Percentiles rank a stretch among this genome's conserved stretches.
Conservation (phyloP, 1,284 basidiomycete genomes). For the Puccinia hordei region DNA sequence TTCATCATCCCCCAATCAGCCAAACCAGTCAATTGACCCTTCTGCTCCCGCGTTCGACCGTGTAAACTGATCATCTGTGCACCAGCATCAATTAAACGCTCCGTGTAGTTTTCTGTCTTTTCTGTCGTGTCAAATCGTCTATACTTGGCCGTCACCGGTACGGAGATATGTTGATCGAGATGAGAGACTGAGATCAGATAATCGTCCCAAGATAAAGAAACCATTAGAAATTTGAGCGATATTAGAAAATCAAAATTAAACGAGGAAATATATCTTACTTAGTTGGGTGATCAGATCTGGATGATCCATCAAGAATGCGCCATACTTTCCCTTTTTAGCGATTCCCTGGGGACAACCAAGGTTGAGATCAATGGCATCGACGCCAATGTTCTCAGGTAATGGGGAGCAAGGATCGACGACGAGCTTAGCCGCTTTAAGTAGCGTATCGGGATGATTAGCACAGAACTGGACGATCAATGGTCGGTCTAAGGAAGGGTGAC, state of each 20-base stretch:
- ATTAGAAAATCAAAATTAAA: no score
- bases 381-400: conserved; percentile 56
- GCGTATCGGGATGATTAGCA: conserved; percentile 78
- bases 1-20: conserved; percentile 68
- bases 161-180: conserved; percentile 75
- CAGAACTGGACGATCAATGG: conserved; percentile 92
- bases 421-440: conserved; percentile 71
- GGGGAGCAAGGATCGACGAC: conserved; percentile 58
- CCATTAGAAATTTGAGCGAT: no score
- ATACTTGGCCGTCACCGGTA: conserved; percentile 96
- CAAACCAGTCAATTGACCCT: conserved; percentile 74
- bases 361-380: conserved; percentile 93
- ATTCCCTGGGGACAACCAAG: conserved; percentile 96
- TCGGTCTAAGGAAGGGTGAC: conserved; percentile 67
- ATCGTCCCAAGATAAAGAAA: no score
- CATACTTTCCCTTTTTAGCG: conserved; percentile 81
- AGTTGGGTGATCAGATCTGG: conserved; percentile 82
- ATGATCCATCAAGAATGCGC: conserved; percentile 88
- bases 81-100: conserved; percentile 90
- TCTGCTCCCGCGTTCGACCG: conserved; percentile 84
- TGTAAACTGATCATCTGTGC: conserved; percentile 95
- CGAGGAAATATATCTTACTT: conserved; percentile 62
- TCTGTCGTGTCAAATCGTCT: conserved; percentile 82
- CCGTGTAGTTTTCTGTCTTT: conserved; percentile 87
- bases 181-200: conserved; percentile 71